A percentile compares a stretch with the other conserved stretches of the same genome.
Evolutionary conservation across 192 early-diverging fungal genomes (phyloP).

Genomic region (Dispira parvispora): DNA sequence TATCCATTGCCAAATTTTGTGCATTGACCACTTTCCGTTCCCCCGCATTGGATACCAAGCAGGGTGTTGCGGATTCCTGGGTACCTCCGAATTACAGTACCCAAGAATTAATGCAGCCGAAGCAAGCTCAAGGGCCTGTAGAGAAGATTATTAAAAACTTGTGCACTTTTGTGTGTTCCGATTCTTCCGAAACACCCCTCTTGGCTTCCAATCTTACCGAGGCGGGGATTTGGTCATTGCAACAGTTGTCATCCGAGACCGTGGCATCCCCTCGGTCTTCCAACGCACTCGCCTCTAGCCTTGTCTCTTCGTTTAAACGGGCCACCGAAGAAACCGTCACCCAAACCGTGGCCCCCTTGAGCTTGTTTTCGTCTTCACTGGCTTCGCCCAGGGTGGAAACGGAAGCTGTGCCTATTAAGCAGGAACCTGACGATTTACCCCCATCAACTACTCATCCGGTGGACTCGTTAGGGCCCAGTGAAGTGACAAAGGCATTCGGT

Average conservation of each 20-base stretch:
- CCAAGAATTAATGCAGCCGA: constrained; percentile 16
- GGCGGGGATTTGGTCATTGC: constrained; percentile 22
- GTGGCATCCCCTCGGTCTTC: no score
- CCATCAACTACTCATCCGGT: no score
- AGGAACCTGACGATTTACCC: no score
- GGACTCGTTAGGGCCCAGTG: no score
- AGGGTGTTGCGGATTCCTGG: background rate
- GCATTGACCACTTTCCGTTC: constrained; percentile 8
- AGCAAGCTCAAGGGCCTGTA: constrained; percentile 34
- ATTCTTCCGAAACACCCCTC: constrained; percentile 53
- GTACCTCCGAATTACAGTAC: background rate
- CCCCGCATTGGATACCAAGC: background rate
- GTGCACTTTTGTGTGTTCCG: constrained; percentile 66
- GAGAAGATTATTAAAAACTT: constrained; percentile 87
- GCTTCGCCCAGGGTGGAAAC: no score
- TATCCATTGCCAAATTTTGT: constrained; percentile 28
- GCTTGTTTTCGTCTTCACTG: no score
- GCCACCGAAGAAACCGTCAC: no score
- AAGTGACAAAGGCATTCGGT: no score
- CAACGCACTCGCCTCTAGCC: no score
- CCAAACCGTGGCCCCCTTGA: no score
- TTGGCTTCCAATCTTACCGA: constrained; percentile 17
- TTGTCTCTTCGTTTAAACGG: no score
- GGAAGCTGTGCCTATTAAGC: no score
- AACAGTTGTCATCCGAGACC: background rate